A percentile compares a stretch with the other conserved stretches of the same genome.
These are phyloP conservation scores for Pythium myriotylum DNA, from an alignment of 352 stramenopile species.

Conservation along the genomic window DNA sequence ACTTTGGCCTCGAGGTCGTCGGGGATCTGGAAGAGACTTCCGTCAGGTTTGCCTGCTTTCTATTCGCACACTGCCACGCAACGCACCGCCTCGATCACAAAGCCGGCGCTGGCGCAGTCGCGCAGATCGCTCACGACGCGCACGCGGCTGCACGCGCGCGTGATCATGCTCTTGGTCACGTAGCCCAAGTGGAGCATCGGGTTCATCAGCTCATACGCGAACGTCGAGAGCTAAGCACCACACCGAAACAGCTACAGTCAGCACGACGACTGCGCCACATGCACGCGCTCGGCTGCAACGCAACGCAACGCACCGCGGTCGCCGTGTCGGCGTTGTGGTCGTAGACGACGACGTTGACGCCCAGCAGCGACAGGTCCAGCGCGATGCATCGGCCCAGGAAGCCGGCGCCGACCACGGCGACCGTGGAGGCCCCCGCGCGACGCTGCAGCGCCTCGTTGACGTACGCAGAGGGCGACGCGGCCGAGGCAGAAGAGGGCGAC, in stretches of 20 bases:
- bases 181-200: conserved; percentile 75
- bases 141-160: conserved; percentile 54
- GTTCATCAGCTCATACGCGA: conserved; percentile 66
- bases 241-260: neutral
- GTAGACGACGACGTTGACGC: conserved; percentile 58
- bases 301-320: conserved; percentile 33
- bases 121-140: conserved; percentile 45
- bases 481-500: conserved; percentile 3
- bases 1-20: conserved; percentile 64
- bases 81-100: conserved; percentile 71
- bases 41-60: neutral
- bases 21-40: conserved; percentile 40
- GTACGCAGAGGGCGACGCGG: conserved; percentile 17
- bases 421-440: conserved; percentile 16
- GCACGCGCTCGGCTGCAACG: too few relatives aligned
- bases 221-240: conserved; percentile 44
- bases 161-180: conserved; percentile 78
- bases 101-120: conserved; percentile 43
- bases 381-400: conserved; percentile 73
- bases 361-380: conserved; percentile 67
- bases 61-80: neutral
- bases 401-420: conserved; percentile 65
- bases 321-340: conserved; percentile 52
- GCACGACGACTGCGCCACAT: too few relatives aligned
- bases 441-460: conserved; percentile 22